Evolutionary conservation across 2,329 filamentous ascomycete species (phyloP), one percentile per base, ranked within the genome.

Genomic region (Pezicula radicicola): DNA sequence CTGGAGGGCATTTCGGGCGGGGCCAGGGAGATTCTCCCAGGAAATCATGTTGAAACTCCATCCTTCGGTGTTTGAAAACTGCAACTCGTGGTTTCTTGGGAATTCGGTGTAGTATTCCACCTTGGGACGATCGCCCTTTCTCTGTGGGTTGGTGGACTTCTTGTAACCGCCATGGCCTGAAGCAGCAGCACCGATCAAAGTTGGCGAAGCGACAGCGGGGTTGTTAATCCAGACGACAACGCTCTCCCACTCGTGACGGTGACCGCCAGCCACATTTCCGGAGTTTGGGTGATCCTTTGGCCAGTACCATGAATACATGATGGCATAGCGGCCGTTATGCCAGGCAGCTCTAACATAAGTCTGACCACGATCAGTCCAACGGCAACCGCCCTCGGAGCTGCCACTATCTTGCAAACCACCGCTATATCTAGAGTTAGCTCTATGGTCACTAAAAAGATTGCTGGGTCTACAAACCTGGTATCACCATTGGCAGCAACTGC

Each of bases 241-340:
- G 46, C 60, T 66, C 56, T 74, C 71, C 70, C 70, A 74, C 56
- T 74, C 72, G 53, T 73, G 68, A 3, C 71, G 68, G 52, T 74
- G 71, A 30, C 66, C 64, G 2, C 66, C 68, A 18, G 16, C 16
- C 10, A 18, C 9, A 8, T 10, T 18, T 0, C 66, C 69, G 0
- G 49, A 37, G 40, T 51, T 53, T 16, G 70, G 68, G 53, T 65
- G 59, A 53, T 74, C 70, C 61, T 74, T 74, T 48, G 72, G 72
- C 59, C 69, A 67, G 59, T 72, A 74, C 70, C 70, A 74, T 5
- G 69, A 62, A 58, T 73, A 74, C 70, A 75, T 72, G 55, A 74
- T 67, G 47, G 62, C 68, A 45, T 66, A 68, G 42, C 62, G 56
- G 41, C 56, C 63, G 13, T 65, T 63, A 53, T 66, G 60, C 25